Evolutionary conservation across 2,329 filamentous ascomycete species (phyloP), one percentile per base, ranked within the genome.

Genomic region (Curvularia hawaiiensis): DNA sequence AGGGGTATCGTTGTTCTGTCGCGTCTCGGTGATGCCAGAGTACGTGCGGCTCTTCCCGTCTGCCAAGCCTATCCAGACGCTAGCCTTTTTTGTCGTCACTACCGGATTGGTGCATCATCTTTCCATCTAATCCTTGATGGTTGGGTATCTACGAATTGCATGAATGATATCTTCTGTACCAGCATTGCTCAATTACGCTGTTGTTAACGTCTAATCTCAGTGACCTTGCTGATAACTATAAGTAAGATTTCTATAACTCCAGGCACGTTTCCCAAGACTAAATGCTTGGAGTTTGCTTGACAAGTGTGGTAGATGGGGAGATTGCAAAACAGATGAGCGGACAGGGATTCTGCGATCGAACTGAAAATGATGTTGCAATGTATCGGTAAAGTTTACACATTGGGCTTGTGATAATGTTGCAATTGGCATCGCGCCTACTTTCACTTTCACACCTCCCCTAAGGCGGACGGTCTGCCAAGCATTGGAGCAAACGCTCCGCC

Each of bases 1-100:
- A 58, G 54, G 52, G 52, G 45, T 50, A 54, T 54, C 20, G 20
- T 33, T 54, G 46, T 58, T 41, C 28, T 50, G 55, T 58, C 55
- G 55, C 55, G 45, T 54, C 51, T 58, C 45, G 55, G 45, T 58
- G 55, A 58, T 54, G 55, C 55, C 55, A 58, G 55, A 54, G 55
- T 50, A 55, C 48, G 31, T 41, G 55, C 55, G 55, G 55, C 55
- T 58, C 51, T 50, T 58, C 51, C 55, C 55, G 55, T 35, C 6
- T 43, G 55, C 55, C 55, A 58, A 58, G 55, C 22, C 51, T 14
- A 16, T 20, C 45, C 39, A 18, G 10, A n/a, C 50, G 35, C 44
- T 54, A 54, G 31, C 16, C 18, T 18, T 16, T 44, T 51, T 20
- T 9, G 39, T 22, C 14, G 11, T 28, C 26, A n/a, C n/a, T 28